Evolutionary conservation across 2,329 filamentous ascomycete genomes (phyloP), one percentile per base, ranked within the genome.

Genomic region (Hirsutella minnesotensis): DNA sequence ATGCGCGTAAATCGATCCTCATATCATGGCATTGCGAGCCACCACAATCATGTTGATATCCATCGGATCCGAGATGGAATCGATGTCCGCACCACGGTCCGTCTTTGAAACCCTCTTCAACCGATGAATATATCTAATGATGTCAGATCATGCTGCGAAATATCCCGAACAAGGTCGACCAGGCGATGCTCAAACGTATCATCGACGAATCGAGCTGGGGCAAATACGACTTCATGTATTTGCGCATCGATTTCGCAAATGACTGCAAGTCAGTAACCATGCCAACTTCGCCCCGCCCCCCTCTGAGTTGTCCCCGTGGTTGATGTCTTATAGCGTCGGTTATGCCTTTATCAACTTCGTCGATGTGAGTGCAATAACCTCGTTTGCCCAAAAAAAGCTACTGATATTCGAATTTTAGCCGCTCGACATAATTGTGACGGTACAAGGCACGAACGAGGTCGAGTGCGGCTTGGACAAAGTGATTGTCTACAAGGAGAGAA

Each of bases 261-360:
- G 79, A 86, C 49, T 87, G 83, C 80, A 89, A 88, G 81, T 86
- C 63, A 65, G 81, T 70, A 29, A 20, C 3, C 4, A 18, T 5
- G 13, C 12, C 33, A 10, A 43, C 9, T 22, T 20, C 41, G 12
- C 18, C 5, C 13, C 18, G 3, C 7, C 12, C 37, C 39, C 21
- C 12, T 5, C 3, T 36, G 56, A 15, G 15, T 21, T 24, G 15
- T 7, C 8, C 20, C 9, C 4, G 29, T 36, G 51, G 38, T 49
- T 21, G n/a, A 13, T 16, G 9, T 3, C 29, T 15, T 4, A 49
- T 48, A 94, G 88, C 58, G 90, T 96, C 45, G 92, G 92, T 38
- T 96, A 96, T 62, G 90, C 88, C 0, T 98, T 96, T 63, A 87
- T 98, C 66, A 95, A 98, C 63, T 95, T 96, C 53, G 76, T 81